Conservation (phyloP, 2,329 filamentous ascomycete species). For the Hypoxylon sp. region DNA sequence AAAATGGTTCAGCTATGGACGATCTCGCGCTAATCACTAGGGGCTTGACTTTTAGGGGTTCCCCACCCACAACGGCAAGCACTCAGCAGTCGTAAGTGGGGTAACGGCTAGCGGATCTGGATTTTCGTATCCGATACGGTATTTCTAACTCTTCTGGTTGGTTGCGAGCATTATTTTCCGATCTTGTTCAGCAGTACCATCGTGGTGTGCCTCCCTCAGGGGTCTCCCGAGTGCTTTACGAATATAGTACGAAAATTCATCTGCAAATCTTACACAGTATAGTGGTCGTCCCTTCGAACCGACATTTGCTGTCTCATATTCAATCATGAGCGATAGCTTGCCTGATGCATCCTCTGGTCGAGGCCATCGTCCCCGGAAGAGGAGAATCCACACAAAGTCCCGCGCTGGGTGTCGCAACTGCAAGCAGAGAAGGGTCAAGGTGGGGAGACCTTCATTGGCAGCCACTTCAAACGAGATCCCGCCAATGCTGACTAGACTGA, state of each 20-base stretch:
- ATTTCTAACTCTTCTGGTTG: not conserved
- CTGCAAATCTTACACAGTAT: not conserved
- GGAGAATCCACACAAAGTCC: slow-evolving; percentile 18
- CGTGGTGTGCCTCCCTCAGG: too few species aligned
- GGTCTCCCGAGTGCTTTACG: not conserved
- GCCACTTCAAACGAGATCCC: not conserved
- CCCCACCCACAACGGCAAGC: not conserved
- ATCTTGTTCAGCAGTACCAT: not conserved
- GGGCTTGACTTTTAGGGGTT: not conserved
- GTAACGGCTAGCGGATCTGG: not conserved
- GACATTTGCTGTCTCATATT: not conserved
- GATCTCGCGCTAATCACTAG: not conserved
- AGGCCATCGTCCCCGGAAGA: not conserved
- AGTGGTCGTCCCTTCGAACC: not conserved
- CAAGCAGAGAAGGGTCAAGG: slow-evolving; percentile 25
- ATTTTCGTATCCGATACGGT: slow-evolving; percentile 6
- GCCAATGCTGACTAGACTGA: not conserved
- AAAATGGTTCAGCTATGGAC: not conserved
- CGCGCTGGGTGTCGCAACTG: slow-evolving; percentile 17
- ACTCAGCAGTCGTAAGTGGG: not conserved
- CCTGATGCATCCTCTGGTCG: not conserved
- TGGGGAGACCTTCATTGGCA: not conserved
- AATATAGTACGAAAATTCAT: slow-evolving; percentile 1
- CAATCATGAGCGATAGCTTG: slow-evolving; percentile 1
- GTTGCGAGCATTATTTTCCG: not conserved